These are phyloP conservation scores for Purpureocillium takamizusanense DNA, from an alignment of 2,329 filamentous ascomycete species.

Conservation along the genomic window DNA sequence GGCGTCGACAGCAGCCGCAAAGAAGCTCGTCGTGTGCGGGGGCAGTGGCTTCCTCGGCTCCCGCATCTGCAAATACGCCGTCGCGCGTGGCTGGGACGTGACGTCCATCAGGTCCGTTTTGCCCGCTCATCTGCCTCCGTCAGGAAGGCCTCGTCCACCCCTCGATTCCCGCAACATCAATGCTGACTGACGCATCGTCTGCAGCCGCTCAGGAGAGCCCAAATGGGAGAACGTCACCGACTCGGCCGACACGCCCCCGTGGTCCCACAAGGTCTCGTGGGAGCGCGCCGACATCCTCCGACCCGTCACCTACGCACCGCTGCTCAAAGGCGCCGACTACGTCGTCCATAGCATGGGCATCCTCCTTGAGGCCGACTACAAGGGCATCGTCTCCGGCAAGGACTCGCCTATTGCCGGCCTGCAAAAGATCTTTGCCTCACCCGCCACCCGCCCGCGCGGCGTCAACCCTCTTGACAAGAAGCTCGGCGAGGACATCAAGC, in stretches of 20 bases:
- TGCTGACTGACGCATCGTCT: neutral
- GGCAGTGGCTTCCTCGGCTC: conserved; percentile 86
- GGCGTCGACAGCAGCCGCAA: conserved; percentile 47
- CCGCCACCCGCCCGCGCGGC: conserved; percentile 44
- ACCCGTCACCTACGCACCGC: conserved; percentile 67
- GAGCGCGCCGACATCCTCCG: conserved; percentile 80
- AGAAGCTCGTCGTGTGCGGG: conserved; percentile 82
- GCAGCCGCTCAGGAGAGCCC: conserved; percentile 81
- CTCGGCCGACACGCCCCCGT: conserved; percentile 60
- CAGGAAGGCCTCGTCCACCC: neutral
- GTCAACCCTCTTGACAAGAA: conserved; percentile 61
- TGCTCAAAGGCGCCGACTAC: conserved; percentile 69
- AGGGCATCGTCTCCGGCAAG: conserved; percentile 74
- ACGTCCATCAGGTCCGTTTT: conserved; percentile 74
- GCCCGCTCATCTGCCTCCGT: too few relatives aligned
- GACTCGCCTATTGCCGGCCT: conserved; percentile 77
- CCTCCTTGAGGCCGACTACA: conserved; percentile 94
- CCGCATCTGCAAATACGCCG: conserved; percentile 85
- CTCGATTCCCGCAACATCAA: conserved; percentile 1
- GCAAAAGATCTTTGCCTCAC: conserved; percentile 64
- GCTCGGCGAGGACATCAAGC: conserved; percentile 50
- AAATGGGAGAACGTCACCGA: conserved; percentile 75
- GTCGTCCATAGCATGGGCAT: conserved; percentile 96
- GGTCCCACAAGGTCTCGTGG: conserved; percentile 80
- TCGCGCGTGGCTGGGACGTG: conserved; percentile 81